Base-by-base conservation (phyloP, 495 filamentous ascomycete genomes). In the Lasiosphaeria ovina region DNA sequence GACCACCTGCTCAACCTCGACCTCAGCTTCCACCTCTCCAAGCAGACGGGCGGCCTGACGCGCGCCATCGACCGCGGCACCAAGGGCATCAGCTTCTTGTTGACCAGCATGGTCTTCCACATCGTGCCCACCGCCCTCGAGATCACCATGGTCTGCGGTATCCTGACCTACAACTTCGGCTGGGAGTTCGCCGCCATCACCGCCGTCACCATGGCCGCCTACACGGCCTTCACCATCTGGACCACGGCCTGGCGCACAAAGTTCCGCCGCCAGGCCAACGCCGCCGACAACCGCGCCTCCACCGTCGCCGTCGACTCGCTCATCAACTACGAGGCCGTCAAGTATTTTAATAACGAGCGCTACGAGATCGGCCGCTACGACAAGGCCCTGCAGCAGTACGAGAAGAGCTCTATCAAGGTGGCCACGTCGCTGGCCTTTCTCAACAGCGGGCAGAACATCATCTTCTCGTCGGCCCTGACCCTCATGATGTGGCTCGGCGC, bases 301-400 rank as follows among this genome's bases (percentile, higher is more conserved):
- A 98, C 93, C 0, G 91, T 97, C 35, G 94, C 93, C 1, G 93
- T 98, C 2, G 94, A 98, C 74, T 93, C 92, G 2, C 78, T 98
- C 36, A 96, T 98, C 77, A 98, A 98, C 75, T 98, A 97, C 69
- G 94, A 98, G 72, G 95, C 94, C 14, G 94, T 98, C 63, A 98
- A 98, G 77, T 97, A 98, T 78, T 98, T 98, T 81, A 98, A 98
- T 75, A 98, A 98, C 70, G 94, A 98, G 71, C 89, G 88, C 66
- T 97, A 91, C 64, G 94, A 98, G 73, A 89, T 94, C 48, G 85
- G 82, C 24, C 85, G 94, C 32, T 98, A 98, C 69, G 93, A 97
- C 72, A 84, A 87, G 63, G 91, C 94, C 0, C 79, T 98, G 44
- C 82, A 88, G 63, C 79, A 84, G 31, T 98, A 98, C 73, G 92